Conservation (phyloP, 2,329 filamentous ascomycete genomes). For the Metarhizium rileyi region DNA sequence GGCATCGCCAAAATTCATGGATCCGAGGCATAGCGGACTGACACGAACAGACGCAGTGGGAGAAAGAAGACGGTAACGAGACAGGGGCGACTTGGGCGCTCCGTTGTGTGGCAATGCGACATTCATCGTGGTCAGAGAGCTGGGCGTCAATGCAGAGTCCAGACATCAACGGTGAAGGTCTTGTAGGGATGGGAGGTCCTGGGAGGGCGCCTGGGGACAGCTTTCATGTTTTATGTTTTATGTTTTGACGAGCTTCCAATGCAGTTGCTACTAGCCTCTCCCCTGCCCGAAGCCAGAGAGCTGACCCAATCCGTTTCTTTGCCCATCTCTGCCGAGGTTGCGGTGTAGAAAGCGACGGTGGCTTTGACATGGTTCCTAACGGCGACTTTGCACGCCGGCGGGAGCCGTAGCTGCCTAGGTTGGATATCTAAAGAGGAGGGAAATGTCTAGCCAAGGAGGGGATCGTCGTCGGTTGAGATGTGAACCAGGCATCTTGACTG, state of each 20-base stretch:
- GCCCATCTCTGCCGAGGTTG: not conserved
- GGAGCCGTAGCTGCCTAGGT: not conserved
- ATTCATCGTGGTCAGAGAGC: slow-evolving; percentile 8
- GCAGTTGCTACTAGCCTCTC: not conserved
- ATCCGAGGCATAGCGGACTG: slow-evolving; percentile 56
- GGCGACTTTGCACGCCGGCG: not conserved
- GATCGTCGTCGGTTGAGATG: not conserved
- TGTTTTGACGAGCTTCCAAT: not conserved
- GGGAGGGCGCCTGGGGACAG: not conserved
- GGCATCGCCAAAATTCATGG: slow-evolving; percentile 54
- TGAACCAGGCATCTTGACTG: not conserved
- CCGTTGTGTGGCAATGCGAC: slow-evolving; percentile 28
- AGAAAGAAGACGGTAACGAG: slow-evolving; percentile 55
- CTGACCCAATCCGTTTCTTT: not conserved
- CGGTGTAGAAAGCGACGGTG: not conserved
- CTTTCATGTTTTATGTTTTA: not conserved
- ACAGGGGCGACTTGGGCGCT: slow-evolving; percentile 49
- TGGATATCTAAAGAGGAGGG: not conserved
- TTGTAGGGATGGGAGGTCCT: not conserved
- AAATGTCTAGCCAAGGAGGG: not conserved
- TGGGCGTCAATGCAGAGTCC: not conserved
- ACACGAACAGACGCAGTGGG: slow-evolving; percentile 56
- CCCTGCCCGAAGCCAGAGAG: not conserved
- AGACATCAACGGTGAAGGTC: not conserved
- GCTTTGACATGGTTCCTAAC: not conserved